Conservation (phyloP, 2,329 filamentous ascomycete genomes). For the Hansfordia pulvinata region DNA sequence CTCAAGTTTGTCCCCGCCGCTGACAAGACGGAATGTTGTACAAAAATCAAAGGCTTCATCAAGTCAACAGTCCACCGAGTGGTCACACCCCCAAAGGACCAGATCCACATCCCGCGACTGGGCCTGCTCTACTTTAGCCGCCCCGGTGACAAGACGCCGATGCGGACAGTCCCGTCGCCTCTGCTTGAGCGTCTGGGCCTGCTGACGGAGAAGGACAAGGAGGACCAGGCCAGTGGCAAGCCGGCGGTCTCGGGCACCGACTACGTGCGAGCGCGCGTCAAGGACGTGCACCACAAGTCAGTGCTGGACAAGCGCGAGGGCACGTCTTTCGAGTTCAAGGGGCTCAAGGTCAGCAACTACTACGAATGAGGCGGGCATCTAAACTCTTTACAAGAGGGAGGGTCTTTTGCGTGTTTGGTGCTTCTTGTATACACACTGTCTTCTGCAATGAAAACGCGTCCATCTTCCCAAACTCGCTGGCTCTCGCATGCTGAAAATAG, state of each 20-base stretch:
- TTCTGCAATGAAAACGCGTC: too few species aligned
- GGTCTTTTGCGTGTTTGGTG: too few species aligned
- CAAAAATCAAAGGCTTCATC: too few species aligned
- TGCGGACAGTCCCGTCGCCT: constrained; percentile 16
- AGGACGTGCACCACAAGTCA: constrained; percentile 22
- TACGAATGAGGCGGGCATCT: too few species aligned
- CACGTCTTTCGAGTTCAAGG: constrained; percentile 22
- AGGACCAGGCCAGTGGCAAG: constrained; percentile 9
- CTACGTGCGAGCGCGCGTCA: constrained; percentile 25
- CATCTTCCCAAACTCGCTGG: too few species aligned
- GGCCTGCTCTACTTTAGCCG: constrained; percentile 22
- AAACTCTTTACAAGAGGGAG: too few species aligned
- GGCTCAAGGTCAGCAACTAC: constrained; percentile 25
- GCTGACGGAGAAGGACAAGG: constrained; percentile 9
- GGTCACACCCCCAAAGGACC: constrained; percentile 19
- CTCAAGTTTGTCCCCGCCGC: too few species aligned
- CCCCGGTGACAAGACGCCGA: constrained; percentile 16
- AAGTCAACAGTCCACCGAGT: constrained; percentile 21
- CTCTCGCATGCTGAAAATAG: too few species aligned
- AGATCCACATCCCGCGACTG: constrained; percentile 15
- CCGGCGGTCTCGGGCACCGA: constrained; percentile 22
- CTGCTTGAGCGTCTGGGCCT: constrained; percentile 14
- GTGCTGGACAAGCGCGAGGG: constrained; percentile 24
- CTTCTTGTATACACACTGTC: too few species aligned
- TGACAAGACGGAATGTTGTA: too few species aligned